Evolutionary conservation across 1,139 yeast genomes (phyloP).

Genomic region (Suhomyces chickasaworum): DNA sequence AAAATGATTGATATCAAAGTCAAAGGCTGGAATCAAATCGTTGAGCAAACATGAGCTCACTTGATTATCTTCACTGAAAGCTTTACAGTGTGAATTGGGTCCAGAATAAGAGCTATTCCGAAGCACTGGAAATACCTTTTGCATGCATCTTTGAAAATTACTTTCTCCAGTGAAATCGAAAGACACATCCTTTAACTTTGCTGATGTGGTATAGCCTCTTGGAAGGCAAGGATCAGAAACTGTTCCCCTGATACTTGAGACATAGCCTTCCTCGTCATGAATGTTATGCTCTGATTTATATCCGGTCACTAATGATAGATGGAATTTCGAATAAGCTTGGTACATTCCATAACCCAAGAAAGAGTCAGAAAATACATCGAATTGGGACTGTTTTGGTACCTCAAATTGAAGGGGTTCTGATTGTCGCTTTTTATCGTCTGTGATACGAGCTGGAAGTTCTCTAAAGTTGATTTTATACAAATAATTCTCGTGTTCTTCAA

Average conservation of each 20-base stretch:
- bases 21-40: slow-evolving; percentile 65
- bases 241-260: slow-evolving; percentile 26
- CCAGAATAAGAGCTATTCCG: slow-evolving; percentile 33
- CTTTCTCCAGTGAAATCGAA: slow-evolving; percentile 60
- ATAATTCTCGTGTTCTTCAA: slow-evolving; percentile 54
- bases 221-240: slow-evolving; percentile 68
- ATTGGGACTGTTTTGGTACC: slow-evolving; percentile 27
- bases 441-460: slow-evolving; percentile 28
- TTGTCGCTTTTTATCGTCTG: neutral
- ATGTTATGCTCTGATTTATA: slow-evolving; percentile 21
- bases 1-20: slow-evolving; percentile 66
- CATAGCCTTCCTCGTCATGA: slow-evolving; percentile 14
- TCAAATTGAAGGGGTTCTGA: neutral
- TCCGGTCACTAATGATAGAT: slow-evolving; percentile 38
- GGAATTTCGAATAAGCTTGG: slow-evolving; percentile 61
- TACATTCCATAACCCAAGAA: slow-evolving; percentile 78
- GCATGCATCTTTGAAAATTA: slow-evolving; percentile 56
- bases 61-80: slow-evolving; percentile 31
- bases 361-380: slow-evolving; percentile 66
- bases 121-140: slow-evolving; percentile 55
- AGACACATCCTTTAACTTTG: slow-evolving; percentile 25
- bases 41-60: slow-evolving; percentile 53
- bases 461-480: slow-evolving; percentile 54
- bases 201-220: slow-evolving; percentile 35
- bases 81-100: slow-evolving; percentile 29